Evolutionary conservation across 805 yeast species (phyloP), one percentile per base, ranked within the genome.

Genomic region (Maudiozyma serrabonitensis): DNA sequence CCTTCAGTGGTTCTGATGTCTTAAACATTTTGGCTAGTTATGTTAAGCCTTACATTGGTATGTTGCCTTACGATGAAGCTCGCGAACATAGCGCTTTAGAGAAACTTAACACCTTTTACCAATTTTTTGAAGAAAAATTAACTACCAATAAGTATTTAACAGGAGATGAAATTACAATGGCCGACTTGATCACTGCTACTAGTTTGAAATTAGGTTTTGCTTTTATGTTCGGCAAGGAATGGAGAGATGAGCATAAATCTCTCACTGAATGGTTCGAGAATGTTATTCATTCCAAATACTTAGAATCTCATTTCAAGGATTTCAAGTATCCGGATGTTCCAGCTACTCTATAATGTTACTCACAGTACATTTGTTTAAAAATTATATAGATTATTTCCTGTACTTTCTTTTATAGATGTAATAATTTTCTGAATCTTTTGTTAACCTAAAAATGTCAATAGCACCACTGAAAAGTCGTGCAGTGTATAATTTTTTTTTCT

Each of bases 31-130:
- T 74, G 46, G 76, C 76, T 52, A 59, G 54, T 41, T 76, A 77
- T 56, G 78, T 85, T 69, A 65, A 67, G 53, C 83, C 87, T 57
- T 61, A 83, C 48, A 59, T 68, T 39, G 95, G 95, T 59, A 67
- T 63, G 49, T 64, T 55, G 49, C 88, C 91, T 54, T 87, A 78
- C 82, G 82, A 84, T 84, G 82, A 84, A 79, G 81, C 80, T 43
- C 62, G 54, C 41, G 76, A 76, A 53, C 80, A 80, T 48, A 73
- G 69, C 37, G 68, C 69, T 45, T 45, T 43, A 19, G 75, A 62
- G 31, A 56, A 61, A 52, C 59, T 74, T 55, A 75, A 72, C 45
- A 61, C 58, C 45, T 62, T 39, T 16, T 39, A 90, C 83, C 73
- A 65, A 66, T 45, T 75, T 79, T 71, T 73, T 80, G 59, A 63